Percentiles rank a stretch among this genome's conserved stretches.
Evolutionary conservation across 306 rosid species (phyloP).

Genomic region (Citrullus colocynthis): DNA sequence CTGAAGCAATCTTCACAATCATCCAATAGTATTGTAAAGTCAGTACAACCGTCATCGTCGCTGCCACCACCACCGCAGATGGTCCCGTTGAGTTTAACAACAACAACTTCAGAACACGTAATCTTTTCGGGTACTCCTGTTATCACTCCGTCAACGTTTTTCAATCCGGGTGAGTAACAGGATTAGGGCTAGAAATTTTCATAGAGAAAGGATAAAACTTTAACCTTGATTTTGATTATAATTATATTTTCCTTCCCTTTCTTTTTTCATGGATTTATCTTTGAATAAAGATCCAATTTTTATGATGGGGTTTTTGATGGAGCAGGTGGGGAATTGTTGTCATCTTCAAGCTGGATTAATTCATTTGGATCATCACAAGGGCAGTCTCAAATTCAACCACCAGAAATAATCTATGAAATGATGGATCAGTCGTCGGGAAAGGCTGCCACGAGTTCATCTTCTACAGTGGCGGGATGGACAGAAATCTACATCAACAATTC

Average conservation of each 20-base stretch:
- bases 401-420: not conserved
- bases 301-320: not conserved
- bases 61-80: not conserved
- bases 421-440: not conserved
- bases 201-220: not conserved
- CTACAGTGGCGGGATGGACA: not conserved
- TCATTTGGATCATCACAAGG: conserved; percentile 5
- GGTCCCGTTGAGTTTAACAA: not conserved
- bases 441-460: not conserved
- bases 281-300: not conserved
- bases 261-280: not conserved
- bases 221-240: not conserved
- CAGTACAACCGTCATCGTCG: not conserved
- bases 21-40: too few species aligned
- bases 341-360: not conserved
- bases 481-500: not conserved
- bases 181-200: not conserved
- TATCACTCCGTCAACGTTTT: not conserved
- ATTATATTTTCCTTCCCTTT: not conserved
- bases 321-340: not conserved
- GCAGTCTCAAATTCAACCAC: not conserved
- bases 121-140: conserved; percentile 1
- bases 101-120: not conserved
- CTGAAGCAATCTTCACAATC: not conserved
- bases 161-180: not conserved